phyloP scores from a whole-genome alignment of 305 asterid species.

The Rubia peregrina region DNA sequence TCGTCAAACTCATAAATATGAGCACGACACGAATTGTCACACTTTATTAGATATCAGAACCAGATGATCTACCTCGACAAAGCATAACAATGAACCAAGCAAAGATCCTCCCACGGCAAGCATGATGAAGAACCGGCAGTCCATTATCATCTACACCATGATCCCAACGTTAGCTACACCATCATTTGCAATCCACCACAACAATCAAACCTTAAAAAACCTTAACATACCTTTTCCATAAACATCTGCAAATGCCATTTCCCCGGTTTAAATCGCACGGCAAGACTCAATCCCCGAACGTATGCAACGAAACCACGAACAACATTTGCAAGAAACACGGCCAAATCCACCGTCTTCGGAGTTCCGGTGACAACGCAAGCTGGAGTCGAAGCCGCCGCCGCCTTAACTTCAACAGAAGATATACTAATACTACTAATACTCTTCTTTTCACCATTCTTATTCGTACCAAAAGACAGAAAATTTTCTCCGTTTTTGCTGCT shows the following conservation, averaged over 20 bases:
- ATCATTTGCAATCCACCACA: neutral
- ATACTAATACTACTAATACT: neutral
- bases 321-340: slow-evolving; percentile 17
- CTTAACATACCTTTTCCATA: slow-evolving; percentile 47
- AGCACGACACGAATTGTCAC: neutral
- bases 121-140: slow-evolving; percentile 74
- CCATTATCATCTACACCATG: slow-evolving; percentile 51
- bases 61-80: slow-evolving; percentile 41
- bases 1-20: too few relatives aligned
- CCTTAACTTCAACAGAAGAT: slow-evolving; percentile 23
- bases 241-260: slow-evolving; percentile 41
- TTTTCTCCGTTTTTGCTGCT: slow-evolving; percentile 17
- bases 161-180: neutral
- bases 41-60: neutral
- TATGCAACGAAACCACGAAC: slow-evolving; percentile 14
- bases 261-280: slow-evolving; percentile 31
- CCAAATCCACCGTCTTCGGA: slow-evolving; percentile 35
- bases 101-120: slow-evolving; percentile 76
- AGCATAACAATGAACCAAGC: slow-evolving; percentile 59
- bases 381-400: slow-evolving; percentile 19
- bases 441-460: slow-evolving; percentile 15
- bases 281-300: slow-evolving; percentile 23
- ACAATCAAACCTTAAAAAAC: neutral
- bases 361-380: slow-evolving; percentile 24
- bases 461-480: slow-evolving; percentile 6